A percentile compares a stretch with the other conserved stretches of the same genome.
phyloP scores from a whole-genome alignment of 1,284 basidiomycete genomes.

The Rugosomyces carneus region DNA sequence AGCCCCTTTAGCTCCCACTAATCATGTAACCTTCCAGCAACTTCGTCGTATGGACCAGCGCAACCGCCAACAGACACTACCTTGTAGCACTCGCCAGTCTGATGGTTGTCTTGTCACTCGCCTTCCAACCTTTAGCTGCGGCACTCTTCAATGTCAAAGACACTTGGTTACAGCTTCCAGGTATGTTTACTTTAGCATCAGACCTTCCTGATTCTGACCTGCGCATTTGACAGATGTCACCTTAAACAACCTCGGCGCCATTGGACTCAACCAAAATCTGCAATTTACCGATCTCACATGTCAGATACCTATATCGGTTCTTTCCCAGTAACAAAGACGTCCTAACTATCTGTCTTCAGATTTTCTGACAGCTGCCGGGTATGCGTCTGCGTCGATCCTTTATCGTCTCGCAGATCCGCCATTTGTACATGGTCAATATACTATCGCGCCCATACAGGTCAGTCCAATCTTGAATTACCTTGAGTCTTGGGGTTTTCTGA shows the following conservation, averaged over 20 bases:
- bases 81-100: constrained; percentile 40
- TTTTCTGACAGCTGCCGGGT: constrained; percentile 48
- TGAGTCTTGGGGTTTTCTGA: neutral
- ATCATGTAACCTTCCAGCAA: constrained; percentile 27
- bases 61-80: constrained; percentile 41
- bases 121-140: constrained; percentile 45
- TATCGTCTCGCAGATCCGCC: too few species aligned
- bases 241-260: constrained; percentile 28
- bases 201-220: too few species aligned
- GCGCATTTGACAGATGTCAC: too few species aligned
- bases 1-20: neutral
- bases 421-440: constrained; percentile 38
- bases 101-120: constrained; percentile 39
- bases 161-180: constrained; percentile 33
- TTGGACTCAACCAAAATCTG: constrained; percentile 38
- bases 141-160: constrained; percentile 41
- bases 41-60: constrained; percentile 38
- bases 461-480: neutral
- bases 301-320: constrained; percentile 20
- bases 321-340: neutral
- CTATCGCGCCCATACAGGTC: constrained; percentile 40
- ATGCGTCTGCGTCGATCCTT: constrained; percentile 40
- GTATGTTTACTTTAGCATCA: constrained; percentile 20
- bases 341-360: constrained; percentile 22
- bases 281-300: constrained; percentile 42